Evolutionary conservation across 106 monocot species (phyloP), one percentile per base, ranked within the genome.

Genomic region (Dioscorea dumetorum): DNA sequence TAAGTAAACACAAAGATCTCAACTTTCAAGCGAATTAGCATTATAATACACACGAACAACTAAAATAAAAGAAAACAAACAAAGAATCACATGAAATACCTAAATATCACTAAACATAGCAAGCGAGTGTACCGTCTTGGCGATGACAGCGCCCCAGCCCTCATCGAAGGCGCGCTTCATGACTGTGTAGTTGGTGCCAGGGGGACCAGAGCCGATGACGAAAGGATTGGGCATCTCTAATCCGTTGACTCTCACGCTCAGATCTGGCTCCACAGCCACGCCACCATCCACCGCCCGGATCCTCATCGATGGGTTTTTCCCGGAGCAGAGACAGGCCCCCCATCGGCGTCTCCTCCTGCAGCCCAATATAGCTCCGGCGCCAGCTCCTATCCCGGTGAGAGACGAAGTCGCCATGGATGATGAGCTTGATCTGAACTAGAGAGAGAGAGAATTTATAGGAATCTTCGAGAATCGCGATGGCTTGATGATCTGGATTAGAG

Each of bases 111-210:
- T 41, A 41, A 41, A 41, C 10, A 41, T 3, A 41, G 41, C 6
- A 41, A 41, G 41, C 6, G 41, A 24, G 31, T 8, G 18, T 77
- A 97, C 97, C 12, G 97, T 97, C 62, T 97, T 97, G 58, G 97
- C 89, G 57, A 97, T 92, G 83, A 97, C 92, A 48, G 74, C 97
- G 62, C 97, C 97, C 97, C 97, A 97, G 1, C 97, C 97, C 78
- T 92, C 97, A 52, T 97, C 92, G 63, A 97, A 97, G 49, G 97
- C 97, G 61, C 89, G 66, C 77, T 92, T 97, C 97, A 97, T 97
- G 53, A 97, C 97, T 35, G 92, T 97, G 78, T 89, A 92, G 68
- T 97, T 97, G 48, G 97, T 97, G 33, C 97, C 97, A 2, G 92
- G 97, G 15, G 97, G 92, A 2, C 97, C 97, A 33, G 97, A 97